Conservation (phyloP, 2,329 filamentous ascomycete species). For the Monilinia aucupariae region DNA sequence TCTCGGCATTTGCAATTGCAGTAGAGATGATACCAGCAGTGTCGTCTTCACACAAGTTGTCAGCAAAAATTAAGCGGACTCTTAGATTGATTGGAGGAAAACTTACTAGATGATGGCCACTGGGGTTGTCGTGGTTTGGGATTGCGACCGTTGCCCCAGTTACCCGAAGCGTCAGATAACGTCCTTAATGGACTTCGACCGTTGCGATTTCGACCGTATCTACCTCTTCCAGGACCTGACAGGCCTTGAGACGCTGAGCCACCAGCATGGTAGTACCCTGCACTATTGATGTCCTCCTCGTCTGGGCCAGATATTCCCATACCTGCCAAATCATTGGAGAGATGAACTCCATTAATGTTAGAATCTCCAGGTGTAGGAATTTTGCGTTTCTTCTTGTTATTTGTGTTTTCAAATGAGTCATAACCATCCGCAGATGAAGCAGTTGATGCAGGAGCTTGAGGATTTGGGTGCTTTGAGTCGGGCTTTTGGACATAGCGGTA, state of each 20-base stretch:
- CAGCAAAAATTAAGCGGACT: constrained; percentile 28
- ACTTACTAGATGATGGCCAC: constrained; percentile 33
- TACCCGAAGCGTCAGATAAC: constrained; percentile 47
- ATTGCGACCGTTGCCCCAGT: constrained; percentile 34
- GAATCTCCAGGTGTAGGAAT: constrained; percentile 83
- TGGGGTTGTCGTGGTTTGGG: constrained; percentile 34
- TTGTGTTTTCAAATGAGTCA: constrained; percentile 96
- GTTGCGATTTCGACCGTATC: constrained; percentile 64
- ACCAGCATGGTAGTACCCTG: constrained; percentile 51
- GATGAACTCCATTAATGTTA: constrained; percentile 38
- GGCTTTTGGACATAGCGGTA: constrained; percentile 42
- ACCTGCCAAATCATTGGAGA: constrained; percentile 59
- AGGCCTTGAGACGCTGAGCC: constrained; percentile 59
- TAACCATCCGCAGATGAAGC: constrained; percentile 77
- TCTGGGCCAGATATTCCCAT: constrained; percentile 52
- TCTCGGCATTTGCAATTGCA: constrained; percentile 82
- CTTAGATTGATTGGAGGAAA: constrained; percentile 16
- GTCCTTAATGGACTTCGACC: constrained; percentile 58
- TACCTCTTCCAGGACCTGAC: constrained; percentile 77
- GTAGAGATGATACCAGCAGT: constrained; percentile 82
- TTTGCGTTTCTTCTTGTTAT: constrained; percentile 99
- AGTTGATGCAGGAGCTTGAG: constrained; percentile 60
- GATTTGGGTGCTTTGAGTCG: constrained; percentile 44
- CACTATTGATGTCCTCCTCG: constrained; percentile 39
- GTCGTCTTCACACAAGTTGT: constrained; percentile 43